Percentiles rank a stretch among this genome's conserved stretches.
These are phyloP conservation scores for Metschnikowia anglica DNA, from an alignment of 805 yeast species.

Conservation along the genomic window DNA sequence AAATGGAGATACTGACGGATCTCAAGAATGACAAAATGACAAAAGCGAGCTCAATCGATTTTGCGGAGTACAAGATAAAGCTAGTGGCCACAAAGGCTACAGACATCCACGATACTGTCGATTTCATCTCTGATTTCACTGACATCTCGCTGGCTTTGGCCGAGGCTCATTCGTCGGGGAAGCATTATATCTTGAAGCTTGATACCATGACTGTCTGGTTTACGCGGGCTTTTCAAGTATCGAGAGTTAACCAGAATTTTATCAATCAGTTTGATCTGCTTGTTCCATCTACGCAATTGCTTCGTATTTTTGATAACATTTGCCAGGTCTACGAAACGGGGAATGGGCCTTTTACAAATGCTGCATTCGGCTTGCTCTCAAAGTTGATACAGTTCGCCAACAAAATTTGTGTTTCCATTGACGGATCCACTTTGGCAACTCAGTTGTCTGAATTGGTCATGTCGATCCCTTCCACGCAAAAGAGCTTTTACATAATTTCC, in stretches of 20 bases:
- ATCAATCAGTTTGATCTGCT: not conserved
- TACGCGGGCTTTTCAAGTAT: constrained; percentile 49
- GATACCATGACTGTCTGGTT: constrained; percentile 70
- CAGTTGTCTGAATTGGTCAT: constrained; percentile 47
- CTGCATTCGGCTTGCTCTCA: constrained; percentile 58
- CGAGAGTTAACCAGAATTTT: not conserved
- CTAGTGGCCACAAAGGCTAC: constrained; percentile 6
- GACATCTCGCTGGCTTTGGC: constrained; percentile 2
- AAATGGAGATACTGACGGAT: not conserved
- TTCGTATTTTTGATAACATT: constrained; percentile 49
- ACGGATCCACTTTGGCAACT: constrained; percentile 17
- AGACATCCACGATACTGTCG: constrained; percentile 2
- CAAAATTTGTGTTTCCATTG: constrained; percentile 7
- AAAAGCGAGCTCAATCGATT: not conserved
- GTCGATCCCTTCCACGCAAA: constrained; percentile 47
- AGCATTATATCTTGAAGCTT: constrained; percentile 17
- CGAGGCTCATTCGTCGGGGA: constrained; percentile 4
- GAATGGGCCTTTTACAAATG: constrained; percentile 68
- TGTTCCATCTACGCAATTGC: constrained; percentile 16
- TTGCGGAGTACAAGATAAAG: constrained; percentile 2
- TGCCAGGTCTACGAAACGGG: constrained; percentile 71
- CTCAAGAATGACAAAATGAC: constrained; percentile 3
- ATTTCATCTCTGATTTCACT: constrained; percentile 1
- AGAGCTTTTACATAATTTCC: constrained; percentile 60
- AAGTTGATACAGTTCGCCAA: constrained; percentile 48